phyloP scores from a whole-genome alignment of 805 yeast genomes.

The Lipomyces mesembrius region DNA sequence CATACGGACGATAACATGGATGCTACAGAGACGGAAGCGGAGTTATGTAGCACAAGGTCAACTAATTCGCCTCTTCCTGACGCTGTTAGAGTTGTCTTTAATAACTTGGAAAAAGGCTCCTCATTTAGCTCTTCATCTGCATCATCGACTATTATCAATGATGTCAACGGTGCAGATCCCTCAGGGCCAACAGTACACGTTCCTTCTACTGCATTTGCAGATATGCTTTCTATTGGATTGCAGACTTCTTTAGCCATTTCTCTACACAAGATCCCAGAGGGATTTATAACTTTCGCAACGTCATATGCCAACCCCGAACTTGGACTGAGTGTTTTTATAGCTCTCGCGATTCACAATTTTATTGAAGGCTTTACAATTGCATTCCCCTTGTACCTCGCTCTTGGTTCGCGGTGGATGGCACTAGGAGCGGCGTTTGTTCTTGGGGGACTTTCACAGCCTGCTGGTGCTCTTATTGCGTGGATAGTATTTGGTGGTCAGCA shows the following conservation, averaged over 20 bases:
- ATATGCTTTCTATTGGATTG: slow-evolving; percentile 85
- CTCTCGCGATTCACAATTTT: slow-evolving; percentile 85
- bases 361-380: slow-evolving; percentile 96
- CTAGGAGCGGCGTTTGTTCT: slow-evolving; percentile 65
- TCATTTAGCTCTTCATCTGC: slow-evolving; percentile 14
- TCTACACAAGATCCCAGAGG: slow-evolving; percentile 93
- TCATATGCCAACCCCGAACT: slow-evolving; percentile 66
- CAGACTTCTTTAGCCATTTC: slow-evolving; percentile 89
- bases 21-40: not conserved
- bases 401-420: slow-evolving; percentile 66
- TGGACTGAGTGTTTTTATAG: slow-evolving; percentile 80
- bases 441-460: slow-evolving; percentile 86
- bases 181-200: slow-evolving; percentile 46
- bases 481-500: slow-evolving; percentile 48
- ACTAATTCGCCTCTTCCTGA: not conserved
- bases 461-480: slow-evolving; percentile 81
- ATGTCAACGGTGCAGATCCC: slow-evolving; percentile 33
- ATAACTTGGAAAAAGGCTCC: not conserved
- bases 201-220: slow-evolving; percentile 84
- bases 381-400: slow-evolving; percentile 80
- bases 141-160: slow-evolving; percentile 15
- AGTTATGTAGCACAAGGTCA: not conserved
- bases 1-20: not conserved
- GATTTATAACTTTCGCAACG: slow-evolving; percentile 84
- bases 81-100: not conserved